Conservation (phyloP, 208 protist species). For the Polymyxa betae region DNA sequence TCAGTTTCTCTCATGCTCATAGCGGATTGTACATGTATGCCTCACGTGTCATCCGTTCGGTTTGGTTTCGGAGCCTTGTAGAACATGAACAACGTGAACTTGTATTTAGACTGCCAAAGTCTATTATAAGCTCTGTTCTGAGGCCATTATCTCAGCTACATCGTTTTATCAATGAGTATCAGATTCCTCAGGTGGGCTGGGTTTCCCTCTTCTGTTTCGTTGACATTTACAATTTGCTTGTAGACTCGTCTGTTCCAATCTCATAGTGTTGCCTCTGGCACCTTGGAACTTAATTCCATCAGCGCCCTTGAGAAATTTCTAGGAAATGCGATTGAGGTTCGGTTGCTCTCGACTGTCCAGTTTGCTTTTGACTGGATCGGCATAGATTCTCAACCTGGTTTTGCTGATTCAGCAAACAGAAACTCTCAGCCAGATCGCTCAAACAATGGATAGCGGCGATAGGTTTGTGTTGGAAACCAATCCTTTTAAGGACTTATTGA, state of each 20-base stretch:
- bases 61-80: background rate
- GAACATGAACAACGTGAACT: background rate
- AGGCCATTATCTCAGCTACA: background rate
- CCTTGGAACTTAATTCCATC: background rate
- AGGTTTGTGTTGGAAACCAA: background rate
- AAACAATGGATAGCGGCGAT: conserved; percentile 23
- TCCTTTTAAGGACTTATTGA: conserved; percentile 4
- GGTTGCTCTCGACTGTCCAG: background rate
- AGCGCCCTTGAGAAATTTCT: background rate
- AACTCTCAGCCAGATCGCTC: background rate
- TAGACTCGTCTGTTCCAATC: background rate
- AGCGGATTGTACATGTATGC: background rate
- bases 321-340: background rate
- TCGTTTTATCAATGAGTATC: conserved; percentile 39
- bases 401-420: background rate
- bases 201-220: background rate
- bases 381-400: background rate
- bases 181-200: background rate
- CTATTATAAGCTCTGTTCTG: background rate
- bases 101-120: background rate
- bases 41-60: background rate
- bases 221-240: background rate
- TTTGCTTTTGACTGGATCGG: background rate
- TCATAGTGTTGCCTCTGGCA: background rate
- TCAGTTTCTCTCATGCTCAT: background rate